Base-by-base conservation (phyloP, 805 yeast species). In the Ogataea dorogensis region DNA sequence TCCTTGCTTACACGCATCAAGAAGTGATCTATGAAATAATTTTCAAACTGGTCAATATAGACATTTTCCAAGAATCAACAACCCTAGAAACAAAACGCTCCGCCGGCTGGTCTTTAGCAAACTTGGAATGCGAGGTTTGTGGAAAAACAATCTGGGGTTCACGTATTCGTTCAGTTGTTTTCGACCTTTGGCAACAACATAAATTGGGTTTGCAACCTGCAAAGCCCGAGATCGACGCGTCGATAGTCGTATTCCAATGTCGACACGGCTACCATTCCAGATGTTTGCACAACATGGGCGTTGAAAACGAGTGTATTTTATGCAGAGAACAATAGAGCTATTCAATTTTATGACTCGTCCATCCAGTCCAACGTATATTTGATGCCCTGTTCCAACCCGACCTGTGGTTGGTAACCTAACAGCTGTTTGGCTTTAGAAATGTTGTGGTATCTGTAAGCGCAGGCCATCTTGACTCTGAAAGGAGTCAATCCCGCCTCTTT, bases 401-500 rank as follows among this genome's bases (percentile, higher is more conserved):
- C 89, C 22, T 70, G 73, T 24, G 99, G 98, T 44, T 67, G 65
- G 59, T 93, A 93, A 2, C 83, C 96, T 38, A 93, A 68, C 12
- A 81, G 43, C 9, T 62, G 61, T 54, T 86, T 88, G 4, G 98
- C 98, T 62, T 88, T 91, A 23, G 84, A 53, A 44, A 93, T 88
- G 56, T 89, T 86, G 60, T 91, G 96, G 61, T 93, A 93, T 61
- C 98, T 81, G 44, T 75, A 77, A 14, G 98, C 98, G 63, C 96
- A 87, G 9, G 89, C 89, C 36, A 91, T 79, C 46, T 78, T 83
- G 15, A 88, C 98, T 63, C 98, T 78, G 66, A 91, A 93, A 2
- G 98, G 95, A 2, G 98, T 88, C 44, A 93, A 70, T n/a, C 94
- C 94, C 2, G 97, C 86, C 55, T 87, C 95, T 59, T 85, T 86